A percentile compares a stretch with the other conserved stretches of the same genome.
Evolutionary conservation across 2,329 filamentous ascomycete genomes (phyloP).

Genomic region (Fusarium oligoseptatum): DNA sequence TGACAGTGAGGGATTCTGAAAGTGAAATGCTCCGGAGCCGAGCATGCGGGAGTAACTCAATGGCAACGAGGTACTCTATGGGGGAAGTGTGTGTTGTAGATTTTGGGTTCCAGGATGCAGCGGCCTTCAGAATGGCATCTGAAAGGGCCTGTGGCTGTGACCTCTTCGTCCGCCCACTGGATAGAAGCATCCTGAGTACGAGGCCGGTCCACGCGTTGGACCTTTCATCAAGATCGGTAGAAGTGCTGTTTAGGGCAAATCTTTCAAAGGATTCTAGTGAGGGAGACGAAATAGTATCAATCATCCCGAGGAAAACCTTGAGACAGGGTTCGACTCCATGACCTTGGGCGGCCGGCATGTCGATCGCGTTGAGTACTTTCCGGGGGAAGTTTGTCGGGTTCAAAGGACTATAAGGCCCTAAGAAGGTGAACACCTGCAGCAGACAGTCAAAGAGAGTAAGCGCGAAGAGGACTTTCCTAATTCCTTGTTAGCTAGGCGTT

Average conservation of each 20-base stretch:
- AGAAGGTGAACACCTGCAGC: neutral
- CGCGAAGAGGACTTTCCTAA: neutral
- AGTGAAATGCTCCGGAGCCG: neutral
- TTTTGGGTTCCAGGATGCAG: neutral
- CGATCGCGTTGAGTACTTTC: neutral
- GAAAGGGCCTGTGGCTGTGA: neutral
- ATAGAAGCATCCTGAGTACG: accelerated
- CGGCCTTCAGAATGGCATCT: neutral
- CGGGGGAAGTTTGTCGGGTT: neutral
- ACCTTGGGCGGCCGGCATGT: neutral
- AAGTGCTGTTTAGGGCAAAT: neutral
- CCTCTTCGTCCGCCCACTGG: neutral
- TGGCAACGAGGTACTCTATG: neutral
- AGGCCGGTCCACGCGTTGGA: neutral
- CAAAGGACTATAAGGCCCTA: neutral
- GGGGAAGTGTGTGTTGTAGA: neutral
- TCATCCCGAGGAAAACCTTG: neutral
- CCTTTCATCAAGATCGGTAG: neutral
- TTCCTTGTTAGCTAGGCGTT: neutral
- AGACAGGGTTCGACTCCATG: neutral
- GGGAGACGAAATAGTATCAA: neutral
- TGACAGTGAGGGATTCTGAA: neutral
- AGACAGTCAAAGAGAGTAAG: neutral
- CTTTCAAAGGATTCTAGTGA: neutral
- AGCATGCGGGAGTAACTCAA: neutral